Conservation (phyloP, 2,329 filamentous ascomycete genomes). For the Karstenula rhodostoma region DNA sequence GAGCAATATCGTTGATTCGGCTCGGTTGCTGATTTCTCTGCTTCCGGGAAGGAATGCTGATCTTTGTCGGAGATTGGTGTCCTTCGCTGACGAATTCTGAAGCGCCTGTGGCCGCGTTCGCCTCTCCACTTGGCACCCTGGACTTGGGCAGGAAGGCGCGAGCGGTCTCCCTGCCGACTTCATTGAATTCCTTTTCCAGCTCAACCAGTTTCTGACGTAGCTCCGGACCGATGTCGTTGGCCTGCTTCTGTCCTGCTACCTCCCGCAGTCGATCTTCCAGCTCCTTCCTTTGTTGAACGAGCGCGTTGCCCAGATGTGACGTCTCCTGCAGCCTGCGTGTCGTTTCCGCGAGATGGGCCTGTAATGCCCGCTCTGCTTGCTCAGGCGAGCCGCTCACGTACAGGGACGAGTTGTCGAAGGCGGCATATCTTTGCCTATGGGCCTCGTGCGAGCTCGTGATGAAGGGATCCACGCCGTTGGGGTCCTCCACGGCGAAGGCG, state of each 20-base stretch:
- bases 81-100: conserved; percentile 79
- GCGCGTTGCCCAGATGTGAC: conserved; percentile 83
- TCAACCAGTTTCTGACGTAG: conserved; percentile 83
- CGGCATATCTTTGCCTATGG: conserved; percentile 75
- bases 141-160: conserved; percentile 86
- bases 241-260: conserved; percentile 74
- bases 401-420: conserved; percentile 81
- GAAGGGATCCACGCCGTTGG: conserved; percentile 56
- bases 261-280: conserved; percentile 83
- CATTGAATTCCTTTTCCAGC: conserved; percentile 94
- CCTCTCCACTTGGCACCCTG: conserved; percentile 69
- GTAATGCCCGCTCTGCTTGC: conserved; percentile 86
- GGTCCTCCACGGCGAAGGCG: conserved; percentile 51
- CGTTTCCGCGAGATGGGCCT: conserved; percentile 91
- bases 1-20: conserved; percentile 93
- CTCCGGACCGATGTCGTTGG: conserved; percentile 82
- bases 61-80: conserved; percentile 85
- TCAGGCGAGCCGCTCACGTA: conserved; percentile 80
- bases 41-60: conserved; percentile 85
- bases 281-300: conserved; percentile 86
- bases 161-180: conserved; percentile 88
- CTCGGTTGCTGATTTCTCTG: conserved; percentile 88
- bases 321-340: conserved; percentile 91
- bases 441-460: conserved; percentile 45
- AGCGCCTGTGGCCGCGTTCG: conserved; percentile 42